A percentile compares a stretch with the other conserved stretches of the same genome.
These are phyloP conservation scores for Blastobotrys mokoenaii DNA, from an alignment of 805 yeast species.

Conservation along the genomic window DNA sequence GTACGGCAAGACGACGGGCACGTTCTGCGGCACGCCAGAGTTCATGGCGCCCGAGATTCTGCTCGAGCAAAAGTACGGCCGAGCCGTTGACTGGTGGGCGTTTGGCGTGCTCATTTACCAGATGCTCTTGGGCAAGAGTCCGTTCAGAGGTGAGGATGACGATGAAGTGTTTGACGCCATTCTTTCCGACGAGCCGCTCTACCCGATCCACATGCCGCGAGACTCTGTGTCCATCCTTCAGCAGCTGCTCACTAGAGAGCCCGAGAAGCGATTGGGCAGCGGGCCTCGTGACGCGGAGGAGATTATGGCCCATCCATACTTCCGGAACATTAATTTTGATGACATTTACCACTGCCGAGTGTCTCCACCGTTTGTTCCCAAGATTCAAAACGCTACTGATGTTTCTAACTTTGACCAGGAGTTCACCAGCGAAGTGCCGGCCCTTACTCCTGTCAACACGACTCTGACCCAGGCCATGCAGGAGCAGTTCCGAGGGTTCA, in stretches of 20 bases:
- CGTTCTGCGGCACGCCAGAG: slow-evolving; percentile 99
- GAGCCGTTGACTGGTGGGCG: slow-evolving; percentile 99
- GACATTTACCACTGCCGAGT: slow-evolving; percentile 65
- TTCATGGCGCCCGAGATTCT: slow-evolving; percentile 98
- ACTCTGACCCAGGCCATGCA: slow-evolving; percentile 80
- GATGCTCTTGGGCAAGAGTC: slow-evolving; percentile 93
- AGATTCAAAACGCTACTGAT: slow-evolving; percentile 78
- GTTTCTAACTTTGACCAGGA: slow-evolving; percentile 90
- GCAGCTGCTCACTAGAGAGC: slow-evolving; percentile 84
- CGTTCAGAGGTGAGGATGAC: slow-evolving; percentile 94
- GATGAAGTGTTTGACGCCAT: slow-evolving; percentile 97
- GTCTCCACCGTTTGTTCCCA: slow-evolving; percentile 86
- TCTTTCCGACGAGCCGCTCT: slow-evolving; percentile 89
- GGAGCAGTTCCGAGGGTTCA: slow-evolving; percentile 95
- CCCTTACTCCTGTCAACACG: slow-evolving; percentile 89
- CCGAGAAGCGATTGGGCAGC: slow-evolving; percentile 72
- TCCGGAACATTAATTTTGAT: slow-evolving; percentile 82
- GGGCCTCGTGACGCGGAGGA: slow-evolving; percentile 86
- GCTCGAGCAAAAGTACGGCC: slow-evolving; percentile 83
- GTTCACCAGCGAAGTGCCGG: slow-evolving; percentile 89
- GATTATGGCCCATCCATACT: slow-evolving; percentile 92
- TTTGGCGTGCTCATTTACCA: slow-evolving; percentile 94
- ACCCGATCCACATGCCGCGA: slow-evolving; percentile 95
- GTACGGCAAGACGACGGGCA: slow-evolving; percentile 75
- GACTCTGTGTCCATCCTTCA: slow-evolving; percentile 93